Evolutionary conservation across 805 yeast species (phyloP).

Genomic region (Candida endomychidarum): DNA sequence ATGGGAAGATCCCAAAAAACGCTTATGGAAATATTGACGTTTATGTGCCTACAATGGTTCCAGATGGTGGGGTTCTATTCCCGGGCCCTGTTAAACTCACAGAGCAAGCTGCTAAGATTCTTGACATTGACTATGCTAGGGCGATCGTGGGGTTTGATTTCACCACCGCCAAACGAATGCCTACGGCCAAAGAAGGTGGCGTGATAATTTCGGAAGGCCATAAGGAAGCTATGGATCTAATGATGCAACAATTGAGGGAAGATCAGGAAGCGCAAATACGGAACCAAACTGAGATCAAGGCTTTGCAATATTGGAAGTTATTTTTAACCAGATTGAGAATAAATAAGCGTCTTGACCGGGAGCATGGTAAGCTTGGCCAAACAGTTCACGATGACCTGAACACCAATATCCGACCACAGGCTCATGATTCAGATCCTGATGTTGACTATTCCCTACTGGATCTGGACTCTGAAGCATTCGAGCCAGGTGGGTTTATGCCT

Average conservation of each 20-base stretch:
- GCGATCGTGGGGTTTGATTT: constrained; percentile 90
- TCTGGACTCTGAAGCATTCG: too few relatives aligned
- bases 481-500: constrained; percentile 17
- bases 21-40: constrained; percentile 83
- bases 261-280: constrained; percentile 49
- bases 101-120: constrained; percentile 65
- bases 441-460: too few relatives aligned
- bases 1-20: constrained; percentile 73
- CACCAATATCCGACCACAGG: too few relatives aligned
- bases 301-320: constrained; percentile 54
- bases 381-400: too few relatives aligned
- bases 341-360: constrained; percentile 42
- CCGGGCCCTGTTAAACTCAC: constrained; percentile 46
- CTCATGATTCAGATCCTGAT: too few relatives aligned
- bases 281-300: constrained; percentile 45
- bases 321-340: constrained; percentile 52
- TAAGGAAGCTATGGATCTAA: constrained; percentile 57
- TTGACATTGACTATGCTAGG: constrained; percentile 77
- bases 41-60: constrained; percentile 78
- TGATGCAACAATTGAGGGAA: constrained; percentile 47
- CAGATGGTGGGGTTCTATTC: constrained; percentile 70
- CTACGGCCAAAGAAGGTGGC: constrained; percentile 71
- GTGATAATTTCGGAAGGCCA: constrained; percentile 67
- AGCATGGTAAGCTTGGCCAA: constrained; percentile 41
- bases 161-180: constrained; percentile 37